A percentile compares a stretch with the other conserved stretches of the same genome.
Conservation (phyloP, 495 filamentous ascomycete genomes). For the Penicillium flavigenum region DNA sequence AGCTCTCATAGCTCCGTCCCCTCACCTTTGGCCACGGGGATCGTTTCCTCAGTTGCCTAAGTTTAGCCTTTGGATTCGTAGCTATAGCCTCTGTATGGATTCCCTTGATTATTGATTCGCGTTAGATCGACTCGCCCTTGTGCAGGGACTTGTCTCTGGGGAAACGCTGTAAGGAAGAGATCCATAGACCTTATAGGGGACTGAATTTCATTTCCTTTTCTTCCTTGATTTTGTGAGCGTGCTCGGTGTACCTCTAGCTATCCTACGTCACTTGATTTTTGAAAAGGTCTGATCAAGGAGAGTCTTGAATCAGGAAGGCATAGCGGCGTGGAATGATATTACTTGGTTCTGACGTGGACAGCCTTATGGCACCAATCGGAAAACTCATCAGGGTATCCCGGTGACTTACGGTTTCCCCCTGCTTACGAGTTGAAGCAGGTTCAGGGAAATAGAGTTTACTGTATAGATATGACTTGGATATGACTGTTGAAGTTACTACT, state of each 20-base stretch:
- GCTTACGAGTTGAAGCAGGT: neutral
- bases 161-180: constrained; percentile 5
- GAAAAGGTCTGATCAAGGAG: neutral
- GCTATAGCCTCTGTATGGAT: constrained; percentile 4
- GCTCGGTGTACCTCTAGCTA: neutral
- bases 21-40: constrained; percentile 10
- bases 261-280: constrained; percentile 6
- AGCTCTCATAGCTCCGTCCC: constrained; percentile 13
- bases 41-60: constrained; percentile 9
- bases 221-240: neutral
- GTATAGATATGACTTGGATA: constrained; percentile 1
- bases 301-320: neutral
- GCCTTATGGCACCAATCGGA: constrained; percentile 9
- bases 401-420: neutral
- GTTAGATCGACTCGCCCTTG: constrained; percentile 5
- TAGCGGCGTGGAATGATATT: constrained; percentile 9
- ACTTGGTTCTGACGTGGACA: constrained; percentile 6
- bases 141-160: constrained; percentile 7
- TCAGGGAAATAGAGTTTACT: neutral
- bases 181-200: neutral
- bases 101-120: constrained; percentile 11
- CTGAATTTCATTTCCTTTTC: neutral
- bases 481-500: no score
- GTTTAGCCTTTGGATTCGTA: neutral
- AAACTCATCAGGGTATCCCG: neutral